Base-by-base conservation (phyloP, 169 alveolate genomes). In the Cryptosporidium ryanae region DNA sequence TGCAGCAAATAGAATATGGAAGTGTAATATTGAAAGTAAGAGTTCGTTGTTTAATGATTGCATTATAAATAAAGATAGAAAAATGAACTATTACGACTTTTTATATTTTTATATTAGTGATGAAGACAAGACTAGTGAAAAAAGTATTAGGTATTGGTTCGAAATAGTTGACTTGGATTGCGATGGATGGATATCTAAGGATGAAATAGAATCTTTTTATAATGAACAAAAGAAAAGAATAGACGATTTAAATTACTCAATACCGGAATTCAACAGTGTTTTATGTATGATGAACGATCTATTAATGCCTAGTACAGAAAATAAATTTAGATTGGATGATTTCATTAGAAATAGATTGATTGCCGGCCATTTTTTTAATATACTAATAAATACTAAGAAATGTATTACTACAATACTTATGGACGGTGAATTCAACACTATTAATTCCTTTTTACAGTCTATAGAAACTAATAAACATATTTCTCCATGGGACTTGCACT, bases 201-300 rank as follows among this genome's bases (percentile, higher is more conserved):
- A 91, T 68, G 97, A 95, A 76, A 95, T 95, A 95, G 95, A 95
- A 43, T 92, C 91, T 81, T 95, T 95, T 84, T 95, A 92, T 89
- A 94, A 93, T 67, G 97, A 95, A 59, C 93, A 94, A 87, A 92
- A 89, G 65, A 92, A 93, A 59, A 89, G 96, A 89, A 70, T 94
- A 66, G 94, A 92, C 57, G 93, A 91, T 82, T 82, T 94, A 15
- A 94, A 92, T 65, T 61, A 76, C 38, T 18, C 29, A 13, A 4
- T 76, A n/a, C 87, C 87, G 12, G 87, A 95, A 93, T 70, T 76
- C 18, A 48, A 34, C 23, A 44, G 52, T n/a, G 43, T 76, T 38
- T 38, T 48, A 23, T 76, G 87, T 52, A 76, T 76, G 87, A 48
- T 61, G 64, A 76, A 76, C 23, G 87, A 76, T 34, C 43, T 76